Evolutionary conservation across 805 yeast species (phyloP).

Genomic region (Saccharomycopsis sp.): DNA sequence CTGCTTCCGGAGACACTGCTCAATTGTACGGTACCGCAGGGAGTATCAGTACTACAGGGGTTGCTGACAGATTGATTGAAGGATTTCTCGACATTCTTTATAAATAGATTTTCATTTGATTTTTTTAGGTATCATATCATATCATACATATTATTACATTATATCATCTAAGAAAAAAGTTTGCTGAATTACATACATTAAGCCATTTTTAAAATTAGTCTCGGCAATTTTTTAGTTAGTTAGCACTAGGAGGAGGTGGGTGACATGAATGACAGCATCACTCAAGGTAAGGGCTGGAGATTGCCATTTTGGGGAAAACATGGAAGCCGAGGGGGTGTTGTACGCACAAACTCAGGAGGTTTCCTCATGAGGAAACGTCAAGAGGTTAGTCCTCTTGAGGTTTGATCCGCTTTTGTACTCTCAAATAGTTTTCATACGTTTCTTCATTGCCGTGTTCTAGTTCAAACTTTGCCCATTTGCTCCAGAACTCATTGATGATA

Average conservation of each 20-base stretch:
- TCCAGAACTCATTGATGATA: constrained; percentile 41
- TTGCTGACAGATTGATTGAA: constrained; percentile 70
- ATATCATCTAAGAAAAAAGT: background rate
- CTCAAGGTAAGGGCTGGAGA: too few species aligned
- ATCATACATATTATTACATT: background rate
- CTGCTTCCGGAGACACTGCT: constrained; percentile 57
- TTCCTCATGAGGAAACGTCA: too few species aligned
- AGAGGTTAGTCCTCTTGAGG: too few species aligned
- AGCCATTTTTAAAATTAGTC: too few species aligned
- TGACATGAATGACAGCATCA: too few species aligned
- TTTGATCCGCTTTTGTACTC: too few species aligned
- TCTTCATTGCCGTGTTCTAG: constrained; percentile 59
- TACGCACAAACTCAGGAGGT: too few species aligned
- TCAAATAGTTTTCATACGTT: constrained; percentile 65
- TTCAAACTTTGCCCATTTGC: constrained; percentile 68
- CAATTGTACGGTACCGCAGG: constrained; percentile 96
- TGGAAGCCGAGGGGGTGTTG: too few species aligned
- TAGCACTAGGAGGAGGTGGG: too few species aligned
- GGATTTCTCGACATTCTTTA: constrained; percentile 79
- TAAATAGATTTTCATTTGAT: constrained; percentile 28
- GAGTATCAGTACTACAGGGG: constrained; percentile 70
- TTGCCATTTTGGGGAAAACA: too few species aligned
- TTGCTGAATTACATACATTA: background rate
- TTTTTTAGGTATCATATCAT: background rate
- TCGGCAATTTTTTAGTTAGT: too few species aligned